phyloP scores from a whole-genome alignment of 2,329 filamentous ascomycete species.

The Lecanoromycetidae sp. region DNA sequence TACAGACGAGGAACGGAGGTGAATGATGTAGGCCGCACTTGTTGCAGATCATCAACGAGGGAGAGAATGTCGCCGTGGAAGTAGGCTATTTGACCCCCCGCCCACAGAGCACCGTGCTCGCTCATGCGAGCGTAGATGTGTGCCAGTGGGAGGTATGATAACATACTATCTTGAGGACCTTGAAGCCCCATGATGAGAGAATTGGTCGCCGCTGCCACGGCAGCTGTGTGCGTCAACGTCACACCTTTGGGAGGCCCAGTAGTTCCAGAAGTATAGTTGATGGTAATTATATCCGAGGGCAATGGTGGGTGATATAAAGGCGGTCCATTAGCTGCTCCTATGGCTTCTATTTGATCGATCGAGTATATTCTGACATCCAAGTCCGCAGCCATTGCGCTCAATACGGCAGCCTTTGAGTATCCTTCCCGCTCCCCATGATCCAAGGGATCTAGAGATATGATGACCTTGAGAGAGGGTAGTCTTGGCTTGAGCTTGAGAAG shows the following conservation, averaged over 20 bases:
- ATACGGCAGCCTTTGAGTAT: conserved; percentile 64
- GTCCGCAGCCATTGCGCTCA: conserved; percentile 62
- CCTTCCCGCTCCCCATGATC: conserved; percentile 65
- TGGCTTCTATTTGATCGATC: conserved; percentile 65
- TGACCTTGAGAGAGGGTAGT: conserved; percentile 70
- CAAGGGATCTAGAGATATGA: conserved; percentile 74
- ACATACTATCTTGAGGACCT: conserved; percentile 50
- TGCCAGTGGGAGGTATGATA: conserved; percentile 85
- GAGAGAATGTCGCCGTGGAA: conserved; percentile 85
- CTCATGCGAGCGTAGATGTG: conserved; percentile 85
- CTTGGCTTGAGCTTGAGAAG: conserved; percentile 70
- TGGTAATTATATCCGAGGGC: conserved; percentile 65
- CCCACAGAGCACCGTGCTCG: conserved; percentile 62
- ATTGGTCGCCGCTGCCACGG: conserved; percentile 58
- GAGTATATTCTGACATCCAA: conserved; percentile 68
- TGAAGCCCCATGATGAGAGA: conserved; percentile 44
- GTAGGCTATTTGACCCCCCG: conserved; percentile 69
- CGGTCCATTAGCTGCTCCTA: conserved; percentile 60
- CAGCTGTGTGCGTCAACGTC: conserved; percentile 67
- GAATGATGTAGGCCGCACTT: conserved; percentile 70
- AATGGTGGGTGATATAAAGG: conserved; percentile 55
- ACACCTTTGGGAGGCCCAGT: conserved; percentile 34
- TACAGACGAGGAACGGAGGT: conserved; percentile 83
- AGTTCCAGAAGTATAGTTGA: conserved; percentile 20
- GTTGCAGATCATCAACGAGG: conserved; percentile 81